Evolutionary conservation across 805 yeast species (phyloP).

Genomic region (Helenozyma baotianmanensis): DNA sequence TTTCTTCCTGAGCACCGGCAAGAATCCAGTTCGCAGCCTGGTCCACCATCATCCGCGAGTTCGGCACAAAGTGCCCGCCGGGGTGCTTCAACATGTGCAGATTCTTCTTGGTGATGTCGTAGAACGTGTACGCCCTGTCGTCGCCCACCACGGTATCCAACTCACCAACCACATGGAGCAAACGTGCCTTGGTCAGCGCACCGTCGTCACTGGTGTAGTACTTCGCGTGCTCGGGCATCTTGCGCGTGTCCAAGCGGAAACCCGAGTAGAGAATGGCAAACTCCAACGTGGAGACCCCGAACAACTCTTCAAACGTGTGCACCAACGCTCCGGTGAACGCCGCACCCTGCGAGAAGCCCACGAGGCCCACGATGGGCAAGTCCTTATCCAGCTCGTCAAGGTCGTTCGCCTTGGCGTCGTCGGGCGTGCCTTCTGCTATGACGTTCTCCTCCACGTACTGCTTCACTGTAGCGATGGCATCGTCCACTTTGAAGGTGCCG

Average conservation of each 20-base stretch:
- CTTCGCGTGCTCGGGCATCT: conserved; percentile 20
- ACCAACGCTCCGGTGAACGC: conserved; percentile 73
- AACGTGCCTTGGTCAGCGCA: conserved; percentile 18
- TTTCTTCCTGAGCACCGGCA: conserved; percentile 9
- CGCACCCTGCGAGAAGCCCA: conserved; percentile 96
- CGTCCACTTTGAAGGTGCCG: conserved; percentile 40
- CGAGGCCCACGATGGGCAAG: conserved; percentile 74
- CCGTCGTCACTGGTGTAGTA: conserved; percentile 20
- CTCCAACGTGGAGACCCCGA: conserved; percentile 46
- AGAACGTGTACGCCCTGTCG: conserved; percentile 60
- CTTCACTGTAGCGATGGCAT: conserved; percentile 45
- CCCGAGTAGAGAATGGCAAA: conserved; percentile 80
- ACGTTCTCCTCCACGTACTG: conserved; percentile 57
- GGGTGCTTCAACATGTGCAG: conserved; percentile 75
- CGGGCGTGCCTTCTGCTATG: conserved; percentile 24
- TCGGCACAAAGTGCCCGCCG: conserved; percentile 96
- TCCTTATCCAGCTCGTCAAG: conserved; percentile 13
- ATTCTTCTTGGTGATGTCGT: conserved; percentile 34
- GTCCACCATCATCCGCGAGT: conserved; percentile 51
- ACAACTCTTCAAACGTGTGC: conserved; percentile 51
- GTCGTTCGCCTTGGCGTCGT: conserved; percentile 16
- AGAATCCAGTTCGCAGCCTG: conserved; percentile 40
- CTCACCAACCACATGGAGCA: conserved; percentile 80
- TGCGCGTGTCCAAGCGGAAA: conserved; percentile 30
- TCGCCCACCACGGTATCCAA: conserved; percentile 81